Evolutionary conservation across 2,329 filamentous ascomycete genomes (phyloP).

Genomic region (Aureobasidium leucospermi): DNA sequence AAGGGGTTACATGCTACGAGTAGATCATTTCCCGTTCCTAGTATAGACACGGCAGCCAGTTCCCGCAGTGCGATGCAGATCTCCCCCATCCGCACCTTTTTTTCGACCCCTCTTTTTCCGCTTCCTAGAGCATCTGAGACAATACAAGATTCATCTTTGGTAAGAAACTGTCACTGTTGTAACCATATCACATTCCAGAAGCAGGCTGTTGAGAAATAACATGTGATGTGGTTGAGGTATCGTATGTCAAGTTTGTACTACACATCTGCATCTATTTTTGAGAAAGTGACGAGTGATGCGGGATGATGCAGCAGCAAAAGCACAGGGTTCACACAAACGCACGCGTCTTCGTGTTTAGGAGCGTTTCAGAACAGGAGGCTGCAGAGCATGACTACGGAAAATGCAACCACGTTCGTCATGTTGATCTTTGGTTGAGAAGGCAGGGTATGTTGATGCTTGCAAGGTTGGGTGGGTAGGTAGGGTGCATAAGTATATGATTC

Average conservation of each 20-base stretch:
- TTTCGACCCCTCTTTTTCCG: neutral
- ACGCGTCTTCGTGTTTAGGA: neutral
- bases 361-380: neutral
- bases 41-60: neutral
- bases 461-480: neutral
- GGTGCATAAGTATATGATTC: neutral
- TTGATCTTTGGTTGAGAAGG: neutral
- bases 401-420: constrained; percentile 4
- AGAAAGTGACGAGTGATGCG: neutral
- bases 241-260: neutral
- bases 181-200: neutral
- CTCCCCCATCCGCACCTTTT: neutral
- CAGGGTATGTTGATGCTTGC: neutral
- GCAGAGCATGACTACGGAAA: neutral
- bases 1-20: neutral
- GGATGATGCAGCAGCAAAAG: constrained; percentile 7
- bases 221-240: neutral
- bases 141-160: neutral
- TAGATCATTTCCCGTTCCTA: constrained; percentile 6
- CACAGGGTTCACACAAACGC: neutral
- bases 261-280: neutral
- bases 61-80: neutral
- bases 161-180: neutral
- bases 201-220: neutral
- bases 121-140: neutral